Percentiles rank a stretch among this genome's conserved stretches.
phyloP scores from a whole-genome alignment of 148 eudicot species.

The Fagopyrum esculentum region DNA sequence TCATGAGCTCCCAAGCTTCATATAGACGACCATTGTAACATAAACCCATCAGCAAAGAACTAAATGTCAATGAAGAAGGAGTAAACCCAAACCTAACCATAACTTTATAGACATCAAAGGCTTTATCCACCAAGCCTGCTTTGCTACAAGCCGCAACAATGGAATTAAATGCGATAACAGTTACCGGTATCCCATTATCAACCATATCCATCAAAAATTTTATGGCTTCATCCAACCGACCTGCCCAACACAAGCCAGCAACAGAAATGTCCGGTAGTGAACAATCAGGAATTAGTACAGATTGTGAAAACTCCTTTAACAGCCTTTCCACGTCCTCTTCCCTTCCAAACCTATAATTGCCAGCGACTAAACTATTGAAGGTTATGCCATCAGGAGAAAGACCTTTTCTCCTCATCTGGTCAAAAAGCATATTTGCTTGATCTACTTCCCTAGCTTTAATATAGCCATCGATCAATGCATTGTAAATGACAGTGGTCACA shows the following conservation, averaged over 20 bases:
- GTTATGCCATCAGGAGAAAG: conserved; percentile 75
- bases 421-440: conserved; percentile 55
- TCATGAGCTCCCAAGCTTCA: conserved; percentile 60
- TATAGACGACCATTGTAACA: conserved; percentile 49
- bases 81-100: conserved; percentile 56
- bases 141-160: conserved; percentile 70
- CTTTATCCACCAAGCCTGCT: conserved; percentile 49
- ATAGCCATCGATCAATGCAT: conserved; percentile 73
- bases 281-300: conserved; percentile 45
- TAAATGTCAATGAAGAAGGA: conserved; percentile 74
- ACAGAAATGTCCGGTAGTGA: conserved; percentile 55
- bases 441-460: conserved; percentile 66
- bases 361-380: conserved; percentile 68
- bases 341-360: conserved; percentile 64
- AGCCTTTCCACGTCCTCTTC: conserved; percentile 50
- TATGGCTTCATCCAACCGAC: conserved; percentile 62
- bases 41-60: conserved; percentile 65
- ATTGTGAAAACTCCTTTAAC: conserved; percentile 38
- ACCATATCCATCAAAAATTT: conserved; percentile 44
- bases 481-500: conserved; percentile 47
- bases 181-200: conserved; percentile 60
- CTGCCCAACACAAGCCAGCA: conserved; percentile 74
- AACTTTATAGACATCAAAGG: conserved; percentile 52
- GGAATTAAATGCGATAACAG: conserved; percentile 70
- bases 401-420: conserved; percentile 54